Base-by-base conservation (phyloP, 768 basidiomycete species). In the Kondoa subrosea region DNA sequence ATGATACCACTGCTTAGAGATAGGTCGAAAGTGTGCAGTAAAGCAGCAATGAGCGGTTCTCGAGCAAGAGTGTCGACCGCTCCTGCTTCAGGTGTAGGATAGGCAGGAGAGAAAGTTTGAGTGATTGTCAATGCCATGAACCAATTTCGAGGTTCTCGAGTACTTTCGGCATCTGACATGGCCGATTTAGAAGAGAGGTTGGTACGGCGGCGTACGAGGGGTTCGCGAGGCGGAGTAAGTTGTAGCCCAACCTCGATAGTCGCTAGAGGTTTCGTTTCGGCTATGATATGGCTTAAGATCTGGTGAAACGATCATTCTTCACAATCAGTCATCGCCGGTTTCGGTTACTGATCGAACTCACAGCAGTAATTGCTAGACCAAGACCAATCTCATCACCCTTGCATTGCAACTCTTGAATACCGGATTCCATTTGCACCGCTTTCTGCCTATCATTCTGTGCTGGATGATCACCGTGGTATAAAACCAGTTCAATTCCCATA, bases 401-500 rank as follows among this genome's bases (percentile, higher is more conserved):
- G 12, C 62, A 59, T 33, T 65, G 58, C 33, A 66, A 60, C 64
- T 70, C 66, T 34, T 66, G 61, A 1, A 69, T 70, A 63, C 57
- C 56, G 27, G 12, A 25, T 4, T 8, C 63, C 67, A 59, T 59
- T 33, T 66, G 33, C n/a, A 66, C n/a, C 16, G 25, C 26, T 14
- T 33, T 15, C 34, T 25, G 4, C 34, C 57, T 33, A 34, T 62
- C 8, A 33, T 2, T 12, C 63, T 66, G 34, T 57, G 66, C 56
- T 25, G 50, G 29, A 31, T 31, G 56, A 2, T 27, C 27, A 1
- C 69, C 69, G 59, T 70, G 69, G 34, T 64, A 70, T 14, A 72
- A 67, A 17, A 71, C 69, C 8, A 75, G 58, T 63, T 75, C 74
- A 66, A 75, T 66, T 1, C 72, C 71, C 50, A 68, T 34, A 26